A percentile compares a stretch with the other conserved stretches of the same genome.
These are phyloP conservation scores for Blepharisma japonicum DNA, from an alignment of 73 alveolate genomes.

Conservation along the genomic window DNA sequence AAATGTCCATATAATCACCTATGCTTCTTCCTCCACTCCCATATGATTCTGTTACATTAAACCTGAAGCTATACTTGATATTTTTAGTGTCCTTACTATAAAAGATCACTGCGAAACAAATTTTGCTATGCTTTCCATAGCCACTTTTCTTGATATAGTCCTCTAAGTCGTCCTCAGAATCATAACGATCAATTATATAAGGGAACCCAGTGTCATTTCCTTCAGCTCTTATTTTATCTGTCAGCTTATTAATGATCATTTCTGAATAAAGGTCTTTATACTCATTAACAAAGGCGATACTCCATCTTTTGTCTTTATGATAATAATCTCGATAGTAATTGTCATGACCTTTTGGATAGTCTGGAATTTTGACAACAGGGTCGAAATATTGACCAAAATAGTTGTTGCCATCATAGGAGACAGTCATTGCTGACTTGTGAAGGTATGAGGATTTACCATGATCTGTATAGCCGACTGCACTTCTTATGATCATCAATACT, in stretches of 20 bases:
- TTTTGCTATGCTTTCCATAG: conserved; percentile 39
- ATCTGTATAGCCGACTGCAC: not conserved
- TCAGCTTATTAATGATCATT: not conserved
- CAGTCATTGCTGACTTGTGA: not conserved
- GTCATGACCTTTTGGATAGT: too few relatives aligned
- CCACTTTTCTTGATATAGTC: conserved; percentile 35
- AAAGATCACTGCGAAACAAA: conserved; percentile 32
- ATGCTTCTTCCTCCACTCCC: conserved; percentile 60
- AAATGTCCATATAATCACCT: conserved; percentile 48
- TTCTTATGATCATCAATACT: not conserved
- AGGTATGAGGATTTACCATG: not conserved
- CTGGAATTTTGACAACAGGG: not conserved
- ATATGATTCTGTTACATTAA: not conserved
- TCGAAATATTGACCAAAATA: not conserved
- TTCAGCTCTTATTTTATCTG: not conserved
- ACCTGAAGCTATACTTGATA: not conserved
- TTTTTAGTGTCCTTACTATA: conserved; percentile 27
- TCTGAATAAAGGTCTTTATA: not conserved
- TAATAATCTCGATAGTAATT: not conserved
- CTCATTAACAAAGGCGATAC: not conserved
- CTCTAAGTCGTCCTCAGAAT: conserved; percentile 33
- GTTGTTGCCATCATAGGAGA: not conserved
- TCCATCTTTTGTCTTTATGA: not conserved
- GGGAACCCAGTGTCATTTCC: conserved; percentile 42
- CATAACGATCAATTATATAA: not conserved